A percentile compares a stretch with the other conserved stretches of the same genome.
These are phyloP conservation scores for Phytophthora vignae DNA, from an alignment of 352 stramenopile species.

Conservation along the genomic window DNA sequence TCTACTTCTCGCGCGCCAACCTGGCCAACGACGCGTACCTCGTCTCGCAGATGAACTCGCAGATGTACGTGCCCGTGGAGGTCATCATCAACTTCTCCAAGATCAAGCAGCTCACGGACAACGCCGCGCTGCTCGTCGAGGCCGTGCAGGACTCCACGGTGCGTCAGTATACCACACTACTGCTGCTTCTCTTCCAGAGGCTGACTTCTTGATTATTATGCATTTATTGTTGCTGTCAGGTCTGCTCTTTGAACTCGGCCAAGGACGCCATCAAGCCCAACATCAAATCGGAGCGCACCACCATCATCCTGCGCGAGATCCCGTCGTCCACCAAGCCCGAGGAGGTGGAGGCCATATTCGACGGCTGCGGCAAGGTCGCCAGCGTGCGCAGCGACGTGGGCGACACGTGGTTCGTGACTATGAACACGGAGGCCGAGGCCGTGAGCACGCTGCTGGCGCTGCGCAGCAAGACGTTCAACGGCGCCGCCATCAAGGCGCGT, in stretches of 20 bases:
- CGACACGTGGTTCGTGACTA: conserved; percentile 94
- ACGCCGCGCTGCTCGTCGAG: conserved; percentile 68
- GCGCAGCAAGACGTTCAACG: conserved; percentile 91
- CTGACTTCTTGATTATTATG: not conserved
- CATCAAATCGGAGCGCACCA: conserved; percentile 93
- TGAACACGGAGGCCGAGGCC: conserved; percentile 90
- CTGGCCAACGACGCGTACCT: conserved; percentile 88
- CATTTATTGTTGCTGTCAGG: conserved; percentile 31
- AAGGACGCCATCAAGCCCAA: conserved; percentile 93
- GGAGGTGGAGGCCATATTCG: conserved; percentile 91
- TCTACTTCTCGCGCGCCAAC: conserved; percentile 93
- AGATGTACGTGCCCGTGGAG: conserved; percentile 90
- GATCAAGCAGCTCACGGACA: conserved; percentile 85
- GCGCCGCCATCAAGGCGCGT: conserved; percentile 89
- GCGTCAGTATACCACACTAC: conserved; percentile 7
- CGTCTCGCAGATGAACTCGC: conserved; percentile 91
- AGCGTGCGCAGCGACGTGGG: conserved; percentile 92
- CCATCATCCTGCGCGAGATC: conserved; percentile 94
- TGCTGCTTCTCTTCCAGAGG: not conserved
- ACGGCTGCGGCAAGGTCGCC: conserved; percentile 74
- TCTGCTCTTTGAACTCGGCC: conserved; percentile 75
- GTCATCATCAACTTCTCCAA: conserved; percentile 87
- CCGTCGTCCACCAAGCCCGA: conserved; percentile 85
- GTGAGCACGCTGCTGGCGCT: conserved; percentile 87
- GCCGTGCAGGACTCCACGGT: conserved; percentile 78